Evolutionary conservation across 108 stramenopile genomes (phyloP).

Genomic region (Cyclotella kingstonii): DNA sequence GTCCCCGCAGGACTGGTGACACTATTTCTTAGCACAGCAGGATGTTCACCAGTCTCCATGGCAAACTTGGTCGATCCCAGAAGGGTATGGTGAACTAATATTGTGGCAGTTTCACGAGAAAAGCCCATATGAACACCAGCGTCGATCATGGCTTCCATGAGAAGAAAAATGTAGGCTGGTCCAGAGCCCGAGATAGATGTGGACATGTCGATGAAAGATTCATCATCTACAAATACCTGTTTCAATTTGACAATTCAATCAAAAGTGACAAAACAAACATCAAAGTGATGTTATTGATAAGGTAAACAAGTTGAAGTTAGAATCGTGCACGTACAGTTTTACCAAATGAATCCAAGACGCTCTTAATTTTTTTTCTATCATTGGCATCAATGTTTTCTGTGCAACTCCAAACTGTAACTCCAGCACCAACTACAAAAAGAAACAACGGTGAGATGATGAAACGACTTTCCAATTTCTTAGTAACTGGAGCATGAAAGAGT

Average conservation of each 20-base stretch:
- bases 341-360: conserved; percentile 70
- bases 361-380: conserved; percentile 57
- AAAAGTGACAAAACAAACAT: neutral
- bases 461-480: no score
- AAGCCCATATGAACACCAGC: conserved; percentile 95
- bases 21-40: conserved; percentile 79
- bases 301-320: neutral
- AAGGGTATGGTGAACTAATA: conserved; percentile 73
- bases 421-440: conserved; percentile 48
- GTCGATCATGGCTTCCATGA: conserved; percentile 93
- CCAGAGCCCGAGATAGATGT: conserved; percentile 87
- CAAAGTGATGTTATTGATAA: no score
- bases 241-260: neutral
- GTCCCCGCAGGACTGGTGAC: conserved; percentile 95
- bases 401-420: conserved; percentile 85
- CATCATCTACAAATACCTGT: conserved; percentile 86
- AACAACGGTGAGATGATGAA: neutral
- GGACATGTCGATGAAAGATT: conserved; percentile 89
- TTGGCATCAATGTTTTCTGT: conserved; percentile 63
- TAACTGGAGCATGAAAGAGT: neutral
- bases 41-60: conserved; percentile 81
- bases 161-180: conserved; percentile 91
- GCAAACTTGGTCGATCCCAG: conserved; percentile 84
- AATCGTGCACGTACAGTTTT: conserved; percentile 46
- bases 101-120: conserved; percentile 71